phyloP scores from a whole-genome alignment of 768 basidiomycete species.

The Russula ochroleuca region DNA sequence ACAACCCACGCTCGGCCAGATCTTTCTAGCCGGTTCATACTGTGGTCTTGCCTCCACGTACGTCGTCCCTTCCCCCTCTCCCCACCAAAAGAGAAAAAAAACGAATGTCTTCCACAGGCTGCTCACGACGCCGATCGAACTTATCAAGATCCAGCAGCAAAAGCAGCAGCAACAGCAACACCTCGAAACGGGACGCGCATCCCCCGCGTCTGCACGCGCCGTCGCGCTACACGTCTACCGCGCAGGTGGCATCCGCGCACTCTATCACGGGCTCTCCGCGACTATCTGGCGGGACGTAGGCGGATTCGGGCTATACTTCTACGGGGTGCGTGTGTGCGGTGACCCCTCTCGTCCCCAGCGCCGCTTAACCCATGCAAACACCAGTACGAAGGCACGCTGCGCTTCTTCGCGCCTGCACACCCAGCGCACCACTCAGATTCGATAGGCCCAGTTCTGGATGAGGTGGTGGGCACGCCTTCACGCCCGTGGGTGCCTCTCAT shows the following conservation, averaged over 20 bases:
- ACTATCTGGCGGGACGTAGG: constrained; percentile 76
- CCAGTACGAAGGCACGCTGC: constrained; percentile 64
- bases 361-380: neutral
- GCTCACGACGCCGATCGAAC: constrained; percentile 78
- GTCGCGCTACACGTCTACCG: constrained; percentile 56
- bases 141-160: constrained; percentile 85
- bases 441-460: neutral
- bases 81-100: neutral
- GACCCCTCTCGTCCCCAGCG: too few species aligned
- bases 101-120: constrained; percentile 40
- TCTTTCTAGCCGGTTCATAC: constrained; percentile 72
- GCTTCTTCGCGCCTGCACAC: constrained; percentile 39
- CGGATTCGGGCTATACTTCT: constrained; percentile 77
- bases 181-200: constrained; percentile 9
- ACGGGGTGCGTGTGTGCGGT: constrained; percentile 13
- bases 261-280: constrained; percentile 72
- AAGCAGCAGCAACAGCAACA: constrained; percentile 37
- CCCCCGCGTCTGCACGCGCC: constrained; percentile 36
- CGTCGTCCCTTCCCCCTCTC: constrained; percentile 32
- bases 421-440: neutral
- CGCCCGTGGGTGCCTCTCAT: constrained; percentile 51
- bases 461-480: constrained; percentile 25
- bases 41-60: constrained; percentile 79
- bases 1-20: constrained; percentile 56
- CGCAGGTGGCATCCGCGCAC: constrained; percentile 53